Conservation (phyloP, 2,329 filamentous ascomycete species). For the Aspergillus viridinutans region DNA sequence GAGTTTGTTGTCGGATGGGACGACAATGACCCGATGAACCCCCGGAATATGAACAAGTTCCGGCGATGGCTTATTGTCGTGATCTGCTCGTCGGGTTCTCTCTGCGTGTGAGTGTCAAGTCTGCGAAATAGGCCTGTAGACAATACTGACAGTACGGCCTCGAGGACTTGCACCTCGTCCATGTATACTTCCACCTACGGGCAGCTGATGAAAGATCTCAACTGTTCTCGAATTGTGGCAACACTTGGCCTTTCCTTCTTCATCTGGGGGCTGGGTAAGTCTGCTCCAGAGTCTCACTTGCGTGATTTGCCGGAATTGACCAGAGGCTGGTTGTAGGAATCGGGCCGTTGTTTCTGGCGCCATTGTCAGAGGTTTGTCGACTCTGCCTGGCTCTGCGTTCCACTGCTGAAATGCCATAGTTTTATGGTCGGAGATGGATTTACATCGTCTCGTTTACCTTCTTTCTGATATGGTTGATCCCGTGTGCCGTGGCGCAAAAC, state of each 20-base stretch:
- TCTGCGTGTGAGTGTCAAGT: slow-evolving; percentile 70
- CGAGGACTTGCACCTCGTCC: slow-evolving; percentile 77
- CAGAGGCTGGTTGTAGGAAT: slow-evolving; percentile 34
- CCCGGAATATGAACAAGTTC: slow-evolving; percentile 61
- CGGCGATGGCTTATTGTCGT: slow-evolving; percentile 76
- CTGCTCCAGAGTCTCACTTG: neutral
- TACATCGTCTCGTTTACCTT: slow-evolving; percentile 70
- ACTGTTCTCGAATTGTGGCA: slow-evolving; percentile 65
- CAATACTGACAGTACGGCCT: neutral
- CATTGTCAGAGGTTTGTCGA: slow-evolving; percentile 53
- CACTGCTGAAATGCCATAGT: slow-evolving; percentile 40
- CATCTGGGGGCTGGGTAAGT: slow-evolving; percentile 66
- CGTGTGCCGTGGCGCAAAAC: slow-evolving; percentile 75
- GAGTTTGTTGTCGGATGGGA: slow-evolving; percentile 71
- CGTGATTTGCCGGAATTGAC: slow-evolving; percentile 8
- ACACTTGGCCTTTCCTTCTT: slow-evolving; percentile 79
- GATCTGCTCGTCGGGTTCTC: slow-evolving; percentile 68
- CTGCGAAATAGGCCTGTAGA: neutral
- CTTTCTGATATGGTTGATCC: slow-evolving; percentile 76
- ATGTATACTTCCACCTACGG: slow-evolving; percentile 80
- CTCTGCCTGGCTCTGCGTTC: neutral
- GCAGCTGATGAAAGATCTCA: slow-evolving; percentile 72
- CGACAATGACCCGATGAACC: slow-evolving; percentile 68
- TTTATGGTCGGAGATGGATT: slow-evolving; percentile 77
- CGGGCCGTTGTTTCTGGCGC: slow-evolving; percentile 60